Conservation (phyloP, 1,139 yeast species). For the Candida buenavistaensis region DNA sequence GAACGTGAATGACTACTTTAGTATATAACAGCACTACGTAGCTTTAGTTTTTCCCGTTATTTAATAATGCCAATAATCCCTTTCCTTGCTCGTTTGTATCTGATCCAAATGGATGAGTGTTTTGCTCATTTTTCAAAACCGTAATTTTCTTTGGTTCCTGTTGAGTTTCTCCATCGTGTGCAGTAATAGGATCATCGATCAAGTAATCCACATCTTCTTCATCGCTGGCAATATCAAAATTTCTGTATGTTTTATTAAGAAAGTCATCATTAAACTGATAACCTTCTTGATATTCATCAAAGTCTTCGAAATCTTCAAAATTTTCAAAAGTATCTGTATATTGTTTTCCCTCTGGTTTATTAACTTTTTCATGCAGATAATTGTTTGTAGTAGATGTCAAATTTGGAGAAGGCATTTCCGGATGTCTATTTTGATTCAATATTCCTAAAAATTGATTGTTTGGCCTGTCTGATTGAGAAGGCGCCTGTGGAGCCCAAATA, state of each 20-base stretch:
- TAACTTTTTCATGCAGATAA: background rate
- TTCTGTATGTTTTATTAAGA: slow-evolving; percentile 12
- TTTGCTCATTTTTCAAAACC: slow-evolving; percentile 33
- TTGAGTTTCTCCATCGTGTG: slow-evolving; percentile 1
- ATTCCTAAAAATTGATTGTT: slow-evolving; percentile 5
- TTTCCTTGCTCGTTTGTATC: slow-evolving; percentile 16
- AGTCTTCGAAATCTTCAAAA: slow-evolving; percentile 41
- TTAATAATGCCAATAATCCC: slow-evolving; percentile 19
- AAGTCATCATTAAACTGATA: slow-evolving; percentile 20
- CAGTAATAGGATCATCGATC: slow-evolving; percentile 13
- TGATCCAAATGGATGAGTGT: slow-evolving; percentile 16
- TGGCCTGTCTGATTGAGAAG: background rate
- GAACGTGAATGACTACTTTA: slow-evolving; percentile 18
- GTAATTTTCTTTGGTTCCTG: slow-evolving; percentile 17
- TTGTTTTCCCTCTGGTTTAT: background rate
- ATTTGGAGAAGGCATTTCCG: slow-evolving; percentile 1
- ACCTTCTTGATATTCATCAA: slow-evolving; percentile 29
- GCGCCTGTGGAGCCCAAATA: slow-evolving; percentile 4
- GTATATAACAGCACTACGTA: slow-evolving; percentile 9
- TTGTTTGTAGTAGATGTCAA: background rate
- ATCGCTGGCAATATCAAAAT: slow-evolving; percentile 37
- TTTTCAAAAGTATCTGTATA: slow-evolving; percentile 7
- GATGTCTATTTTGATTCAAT: slow-evolving; percentile 4
- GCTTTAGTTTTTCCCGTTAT: slow-evolving; percentile 15
- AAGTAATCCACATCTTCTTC: slow-evolving; percentile 25